These are phyloP conservation scores for Coprinopsis marcescibilis DNA, from an alignment of 768 basidiomycete species.

Conservation along the genomic window DNA sequence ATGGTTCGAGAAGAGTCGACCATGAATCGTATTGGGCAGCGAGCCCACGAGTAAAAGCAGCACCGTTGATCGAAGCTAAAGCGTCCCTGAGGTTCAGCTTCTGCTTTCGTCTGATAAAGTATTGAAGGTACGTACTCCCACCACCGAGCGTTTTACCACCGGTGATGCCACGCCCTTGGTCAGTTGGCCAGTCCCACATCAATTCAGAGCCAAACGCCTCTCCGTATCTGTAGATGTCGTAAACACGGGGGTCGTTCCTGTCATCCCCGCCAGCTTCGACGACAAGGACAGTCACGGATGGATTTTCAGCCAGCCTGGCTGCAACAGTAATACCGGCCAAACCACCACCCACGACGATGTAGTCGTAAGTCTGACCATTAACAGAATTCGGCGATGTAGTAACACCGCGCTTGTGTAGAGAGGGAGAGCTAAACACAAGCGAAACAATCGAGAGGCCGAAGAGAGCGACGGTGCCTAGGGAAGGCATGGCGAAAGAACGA, in stretches of 20 bases:
- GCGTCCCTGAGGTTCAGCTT: neutral
- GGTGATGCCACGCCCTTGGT: slow-evolving; percentile 32
- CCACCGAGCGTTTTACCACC: slow-evolving; percentile 45
- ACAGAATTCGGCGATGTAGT: slow-evolving; percentile 25
- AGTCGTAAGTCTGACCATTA: slow-evolving; percentile 30
- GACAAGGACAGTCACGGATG: slow-evolving; percentile 36
- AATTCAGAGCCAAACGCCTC: slow-evolving; percentile 35
- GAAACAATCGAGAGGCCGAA: slow-evolving; percentile 10
- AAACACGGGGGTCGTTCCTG: slow-evolving; percentile 36
- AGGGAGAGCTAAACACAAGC: slow-evolving; percentile 15
- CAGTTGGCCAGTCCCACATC: slow-evolving; percentile 43
- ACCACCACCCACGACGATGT: slow-evolving; percentile 40
- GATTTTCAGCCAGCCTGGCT: slow-evolving; percentile 39
- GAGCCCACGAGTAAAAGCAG: slow-evolving; percentile 30
- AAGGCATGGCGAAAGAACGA: slow-evolving; percentile 8
- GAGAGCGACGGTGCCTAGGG: slow-evolving; percentile 7
- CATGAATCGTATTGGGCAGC: slow-evolving; percentile 30
- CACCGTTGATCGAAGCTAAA: slow-evolving; percentile 44
- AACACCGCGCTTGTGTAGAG: slow-evolving; percentile 26
- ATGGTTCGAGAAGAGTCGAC: slow-evolving; percentile 21
- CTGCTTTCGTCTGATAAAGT: neutral
- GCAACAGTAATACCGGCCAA: slow-evolving; percentile 46
- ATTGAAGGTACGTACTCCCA: slow-evolving; percentile 23
- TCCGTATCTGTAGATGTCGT: slow-evolving; percentile 40
- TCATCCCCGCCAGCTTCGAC: slow-evolving; percentile 49